A percentile compares a stretch with the other conserved stretches of the same genome.
Evolutionary conservation across 768 basidiomycete species (phyloP).

Genomic region (Xerocomellus intermedius): DNA sequence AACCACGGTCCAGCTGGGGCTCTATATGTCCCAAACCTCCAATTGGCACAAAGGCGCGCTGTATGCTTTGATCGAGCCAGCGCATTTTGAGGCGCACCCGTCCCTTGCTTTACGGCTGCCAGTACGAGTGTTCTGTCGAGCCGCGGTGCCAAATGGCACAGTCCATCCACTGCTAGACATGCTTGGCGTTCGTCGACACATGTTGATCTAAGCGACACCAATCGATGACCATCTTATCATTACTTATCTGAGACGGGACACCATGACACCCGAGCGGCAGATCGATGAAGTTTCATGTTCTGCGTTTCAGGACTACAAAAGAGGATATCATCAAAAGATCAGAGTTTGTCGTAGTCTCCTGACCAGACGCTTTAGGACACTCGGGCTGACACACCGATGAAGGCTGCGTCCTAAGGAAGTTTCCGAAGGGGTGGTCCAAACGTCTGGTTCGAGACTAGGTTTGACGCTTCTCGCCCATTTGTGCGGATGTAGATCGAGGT

Average conservation of each 20-base stretch:
- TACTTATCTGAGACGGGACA: background rate
- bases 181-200: background rate
- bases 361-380: too few species aligned
- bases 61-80: background rate
- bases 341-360: background rate
- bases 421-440: too few species aligned
- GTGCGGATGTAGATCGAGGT: background rate
- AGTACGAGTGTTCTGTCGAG: background rate
- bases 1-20: background rate
- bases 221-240: background rate
- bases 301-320: slow-evolving; percentile 8
- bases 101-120: background rate
- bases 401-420: too few species aligned
- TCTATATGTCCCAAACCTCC: background rate
- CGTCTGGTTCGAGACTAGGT: too few species aligned
- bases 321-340: background rate
- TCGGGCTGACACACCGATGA: too few species aligned
- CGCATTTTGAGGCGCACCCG: background rate
- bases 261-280: background rate
- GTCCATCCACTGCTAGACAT: background rate
- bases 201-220: background rate
- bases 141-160: background rate
- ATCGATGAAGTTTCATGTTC: slow-evolving; percentile 1
- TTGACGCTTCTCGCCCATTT: background rate
- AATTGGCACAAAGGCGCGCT: too few species aligned